Base-by-base conservation (phyloP, 371 early-diverging fungal species). In the Syncephalastrum monosporum region DNA sequence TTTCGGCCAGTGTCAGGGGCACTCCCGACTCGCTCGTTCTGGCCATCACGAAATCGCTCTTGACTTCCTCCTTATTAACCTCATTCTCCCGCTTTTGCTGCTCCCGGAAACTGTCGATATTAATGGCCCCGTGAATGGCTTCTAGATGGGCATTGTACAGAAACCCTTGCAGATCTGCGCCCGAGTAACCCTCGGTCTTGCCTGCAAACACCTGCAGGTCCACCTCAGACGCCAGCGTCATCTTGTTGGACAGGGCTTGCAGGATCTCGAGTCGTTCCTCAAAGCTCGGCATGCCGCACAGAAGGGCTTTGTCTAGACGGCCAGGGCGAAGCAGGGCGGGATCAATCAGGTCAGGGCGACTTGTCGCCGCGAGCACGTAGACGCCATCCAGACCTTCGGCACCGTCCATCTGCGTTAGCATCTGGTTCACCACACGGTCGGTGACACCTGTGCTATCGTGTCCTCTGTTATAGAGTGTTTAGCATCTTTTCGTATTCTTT, bases 331-430 rank as follows among this genome's bases (percentile, higher is more conserved):
- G 82, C 59, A 99, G 82, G 0, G 99, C 99, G 24, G 95, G 92
- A 74, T 99, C 99, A 55, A 99, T 88, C n/a, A 98, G 85, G 66
- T 99, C 99, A 29, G 99, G 98, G n/a, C 96, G 92, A 77, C 99
- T 94, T 8, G 97, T 99, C 0, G 97, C 97, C 16, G 96, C 97
- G 33, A 99, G 79, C 0, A 95, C 94, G 71, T 90, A 95, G 17
- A 96, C 93, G 38, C 92, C 93, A 47, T 91, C 87, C 27, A 92
- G 68, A 3, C 91, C 92, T 67, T 97, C 96, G 13, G 97, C 90
- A 60, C 99, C 99, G 77, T 98, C 99, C 91, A 98, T 90, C 60
- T 92, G 88, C 3, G 96, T 96, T 53, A 98, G 68, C 81, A 98
- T 82, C 74, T 96, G 96, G 69, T 99, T 99, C 38, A 99, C 97